Conservation (phyloP, 805 yeast species). For the Zygosaccharomyces kombuchaensis region DNA sequence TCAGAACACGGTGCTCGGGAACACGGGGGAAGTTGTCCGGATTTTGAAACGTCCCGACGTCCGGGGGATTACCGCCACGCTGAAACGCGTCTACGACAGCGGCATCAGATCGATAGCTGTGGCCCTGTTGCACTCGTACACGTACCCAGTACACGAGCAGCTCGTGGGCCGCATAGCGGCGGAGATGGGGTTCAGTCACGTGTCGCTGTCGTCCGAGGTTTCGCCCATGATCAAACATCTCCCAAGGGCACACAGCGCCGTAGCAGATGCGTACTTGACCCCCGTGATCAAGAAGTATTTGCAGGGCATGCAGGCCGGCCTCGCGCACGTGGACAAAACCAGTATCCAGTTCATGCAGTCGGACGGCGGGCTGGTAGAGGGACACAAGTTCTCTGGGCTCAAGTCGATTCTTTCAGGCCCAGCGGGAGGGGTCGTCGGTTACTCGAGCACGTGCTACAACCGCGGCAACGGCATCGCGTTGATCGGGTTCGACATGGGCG, state of each 20-base stretch:
- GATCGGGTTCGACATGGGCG: conserved; percentile 88
- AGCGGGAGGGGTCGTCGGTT: conserved; percentile 97
- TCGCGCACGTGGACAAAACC: conserved; percentile 45
- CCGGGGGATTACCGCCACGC: conserved; percentile 38
- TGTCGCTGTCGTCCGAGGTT: conserved; percentile 63
- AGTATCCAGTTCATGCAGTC: conserved; percentile 87
- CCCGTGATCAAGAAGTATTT: conserved; percentile 71
- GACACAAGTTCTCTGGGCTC: conserved; percentile 77
- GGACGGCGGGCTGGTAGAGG: conserved; percentile 91
- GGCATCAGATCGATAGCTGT: conserved; percentile 72
- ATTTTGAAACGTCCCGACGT: conserved; percentile 50
- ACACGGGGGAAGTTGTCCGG: conserved; percentile 64
- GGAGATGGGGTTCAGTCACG: conserved; percentile 61
- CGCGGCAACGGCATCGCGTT: conserved; percentile 52
- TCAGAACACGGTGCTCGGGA: conserved; percentile 45
- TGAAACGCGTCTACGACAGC: conserved; percentile 44
- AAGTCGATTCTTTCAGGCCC: conserved; percentile 92
- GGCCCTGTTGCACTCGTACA: conserved; percentile 68
- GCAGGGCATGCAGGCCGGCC: conserved; percentile 56
- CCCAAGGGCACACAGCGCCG: conserved; percentile 70
- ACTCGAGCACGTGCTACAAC: conserved; percentile 74
- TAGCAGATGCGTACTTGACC: conserved; percentile 78
- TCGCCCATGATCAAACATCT: conserved; percentile 78
- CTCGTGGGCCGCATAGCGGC: conserved; percentile 56
- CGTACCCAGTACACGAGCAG: conserved; percentile 65